These are phyloP conservation scores for Scenedesmus sp. DNA, from an alignment of 163 green algal genomes.

Conservation along the genomic window DNA sequence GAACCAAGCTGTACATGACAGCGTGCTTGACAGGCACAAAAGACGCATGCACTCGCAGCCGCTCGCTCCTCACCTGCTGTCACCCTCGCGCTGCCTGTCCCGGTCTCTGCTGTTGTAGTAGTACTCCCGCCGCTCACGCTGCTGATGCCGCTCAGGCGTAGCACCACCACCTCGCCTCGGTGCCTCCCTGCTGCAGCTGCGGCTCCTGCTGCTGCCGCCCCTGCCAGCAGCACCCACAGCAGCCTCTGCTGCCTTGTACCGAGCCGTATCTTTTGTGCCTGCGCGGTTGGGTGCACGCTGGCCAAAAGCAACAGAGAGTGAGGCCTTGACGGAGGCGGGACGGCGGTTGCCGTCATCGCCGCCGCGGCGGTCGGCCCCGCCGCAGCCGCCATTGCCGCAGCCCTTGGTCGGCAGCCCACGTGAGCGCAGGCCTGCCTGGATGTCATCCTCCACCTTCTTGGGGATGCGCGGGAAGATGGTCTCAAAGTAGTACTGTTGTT, in stretches of 20 bases:
- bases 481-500: slow-evolving; percentile 97
- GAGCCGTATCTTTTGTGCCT: slow-evolving; percentile 48
- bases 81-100: slow-evolving; percentile 42
- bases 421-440: slow-evolving; percentile 75
- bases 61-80: slow-evolving; percentile 2
- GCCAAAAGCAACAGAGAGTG: slow-evolving; percentile 92
- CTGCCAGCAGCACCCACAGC: not conserved
- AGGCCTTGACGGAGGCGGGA: slow-evolving; percentile 94
- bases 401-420: slow-evolving; percentile 80
- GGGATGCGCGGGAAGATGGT: slow-evolving; percentile 97
- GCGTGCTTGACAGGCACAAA: not conserved
- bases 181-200: slow-evolving; percentile 2
- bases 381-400: slow-evolving; percentile 86
- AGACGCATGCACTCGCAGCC: too few species aligned
- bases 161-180: not conserved
- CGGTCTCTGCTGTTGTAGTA: not conserved
- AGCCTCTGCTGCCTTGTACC: not conserved
- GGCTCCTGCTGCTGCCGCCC: not conserved
- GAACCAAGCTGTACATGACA: not conserved
- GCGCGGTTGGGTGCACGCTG: slow-evolving; percentile 93
- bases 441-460: slow-evolving; percentile 88
- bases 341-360: slow-evolving; percentile 82
- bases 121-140: slow-evolving; percentile 11
- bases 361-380: slow-evolving; percentile 84
- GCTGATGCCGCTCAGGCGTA: slow-evolving; percentile 16